These are phyloP conservation scores for Penicillium psychrofluorescens DNA, from an alignment of 495 filamentous ascomycete genomes.

Conservation along the genomic window DNA sequence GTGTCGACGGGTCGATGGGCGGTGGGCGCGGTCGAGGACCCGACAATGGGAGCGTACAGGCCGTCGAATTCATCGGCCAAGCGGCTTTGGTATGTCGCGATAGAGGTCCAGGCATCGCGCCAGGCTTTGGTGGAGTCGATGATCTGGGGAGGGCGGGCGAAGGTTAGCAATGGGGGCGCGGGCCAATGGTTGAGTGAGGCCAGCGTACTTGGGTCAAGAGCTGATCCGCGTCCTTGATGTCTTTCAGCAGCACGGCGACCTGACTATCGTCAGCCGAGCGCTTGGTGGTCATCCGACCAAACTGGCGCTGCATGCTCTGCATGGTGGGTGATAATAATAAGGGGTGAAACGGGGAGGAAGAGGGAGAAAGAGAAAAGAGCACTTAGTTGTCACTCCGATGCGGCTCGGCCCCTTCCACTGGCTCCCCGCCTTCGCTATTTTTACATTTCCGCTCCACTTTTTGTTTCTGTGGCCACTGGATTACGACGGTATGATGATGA, in stretches of 20 bases:
- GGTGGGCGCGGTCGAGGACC: constrained; percentile 47
- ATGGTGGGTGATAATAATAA: constrained; percentile 40
- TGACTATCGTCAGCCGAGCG: constrained; percentile 71
- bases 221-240: constrained; percentile 79
- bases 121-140: constrained; percentile 74
- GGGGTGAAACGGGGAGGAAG: neutral
- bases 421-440: too few species aligned
- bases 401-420: too few species aligned
- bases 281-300: constrained; percentile 60
- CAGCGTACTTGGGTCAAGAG: constrained; percentile 60
- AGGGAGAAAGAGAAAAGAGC: neutral
- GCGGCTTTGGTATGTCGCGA: constrained; percentile 64
- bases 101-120: constrained; percentile 77
- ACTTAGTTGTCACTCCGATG: too few species aligned
- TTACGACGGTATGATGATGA: too few species aligned
- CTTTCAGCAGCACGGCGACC: constrained; percentile 66
- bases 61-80: constrained; percentile 65
- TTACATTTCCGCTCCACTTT: too few species aligned
- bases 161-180: too few species aligned
- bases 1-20: constrained; percentile 50
- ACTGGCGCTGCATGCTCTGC: constrained; percentile 72
- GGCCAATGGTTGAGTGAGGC: neutral
- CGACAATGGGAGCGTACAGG: constrained; percentile 77
- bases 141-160: constrained; percentile 45
- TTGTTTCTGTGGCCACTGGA: too few species aligned